Evolutionary conservation across 768 basidiomycete genomes (phyloP), one percentile per base, ranked within the genome.

Genomic region (Xerocomus brunneocitrinus): DNA sequence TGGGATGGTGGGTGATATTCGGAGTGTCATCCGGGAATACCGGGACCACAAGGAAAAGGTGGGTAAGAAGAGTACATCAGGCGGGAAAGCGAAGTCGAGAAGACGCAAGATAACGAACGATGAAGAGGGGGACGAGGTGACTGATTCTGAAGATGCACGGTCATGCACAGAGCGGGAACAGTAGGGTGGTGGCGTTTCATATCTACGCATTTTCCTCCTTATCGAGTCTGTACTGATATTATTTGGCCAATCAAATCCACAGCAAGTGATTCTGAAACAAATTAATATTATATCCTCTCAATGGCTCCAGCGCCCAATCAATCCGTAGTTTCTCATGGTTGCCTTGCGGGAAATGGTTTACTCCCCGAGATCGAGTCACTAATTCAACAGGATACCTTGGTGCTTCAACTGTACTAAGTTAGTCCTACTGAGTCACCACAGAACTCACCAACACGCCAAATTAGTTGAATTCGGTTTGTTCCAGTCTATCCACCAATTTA

Each of bases 1-100:
- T 8, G 55, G 25, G 8, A 52, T 66, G 55, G 22, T 54, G 25
- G 42, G 10, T 10, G 50, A 59, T 10, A 56, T 65, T 25, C 62
- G 24, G 9, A 34, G 25, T 8, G 47, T 58, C 44, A 34, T 66
- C 27, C 50, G 53, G 6, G 38, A 63, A 40, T 53, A 60, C 28
- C 43, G 45, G 8, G 51, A 55, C 32, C 50, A 32, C 28, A 60
- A 60, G 36, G 54, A 47, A 38, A 56, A 48, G 8, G 30, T 1
- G 1, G 40, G 40, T 14, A 53, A 52, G 49, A 60, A 48, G 25
- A 28, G 19, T 25, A 8, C 28, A 4, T 35, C 45, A 8, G 28
- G 41, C 42, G 27, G 31, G 5, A 54, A 41, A 46, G 39, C 24
- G 24, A 48, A 35, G 34, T 30, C 52, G 19, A 43, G 49, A 14